phyloP scores from a whole-genome alignment of 1,139 yeast species.

The Yamadazyma membranifaciens region DNA sequence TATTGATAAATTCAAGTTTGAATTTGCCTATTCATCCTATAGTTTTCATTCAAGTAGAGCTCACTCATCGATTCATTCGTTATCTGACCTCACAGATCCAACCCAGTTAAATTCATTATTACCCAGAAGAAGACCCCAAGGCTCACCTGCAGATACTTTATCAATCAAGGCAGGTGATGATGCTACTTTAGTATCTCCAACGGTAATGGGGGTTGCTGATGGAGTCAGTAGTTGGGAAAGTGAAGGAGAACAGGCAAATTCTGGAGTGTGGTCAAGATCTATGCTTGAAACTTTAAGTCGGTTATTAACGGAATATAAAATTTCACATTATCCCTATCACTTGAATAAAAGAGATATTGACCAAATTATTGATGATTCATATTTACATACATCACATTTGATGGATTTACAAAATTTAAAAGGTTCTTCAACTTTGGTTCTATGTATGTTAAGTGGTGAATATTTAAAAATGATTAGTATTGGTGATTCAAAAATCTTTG shows the following conservation, averaged over 20 bases:
- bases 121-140: conserved; percentile 53
- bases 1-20: conserved; percentile 43
- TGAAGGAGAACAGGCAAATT: conserved; percentile 39
- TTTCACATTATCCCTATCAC: conserved; percentile 43
- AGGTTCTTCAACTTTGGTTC: conserved; percentile 54
- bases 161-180: conserved; percentile 60
- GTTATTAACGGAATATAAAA: conserved; percentile 46
- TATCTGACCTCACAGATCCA: conserved; percentile 53
- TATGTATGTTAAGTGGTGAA: conserved; percentile 53
- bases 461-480: conserved; percentile 49
- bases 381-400: conserved; percentile 48
- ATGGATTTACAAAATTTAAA: conserved; percentile 50
- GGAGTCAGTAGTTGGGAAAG: conserved; percentile 64
- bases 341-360: conserved; percentile 44
- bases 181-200: conserved; percentile 59
- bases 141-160: conserved; percentile 53
- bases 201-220: conserved; percentile 57
- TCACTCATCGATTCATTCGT: conserved; percentile 46
- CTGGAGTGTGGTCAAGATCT: conserved; percentile 57
- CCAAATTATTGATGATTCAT: conserved; percentile 51
- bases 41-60: conserved; percentile 46
- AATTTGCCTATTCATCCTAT: conserved; percentile 46
- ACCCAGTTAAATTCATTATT: conserved; percentile 45
- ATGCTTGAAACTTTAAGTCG: conserved; percentile 54
- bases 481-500: conserved; percentile 54